A percentile compares a stretch with the other conserved stretches of the same genome.
Evolutionary conservation across 345 rosid species (phyloP).

Genomic region (Eucalyptus coolabah): DNA sequence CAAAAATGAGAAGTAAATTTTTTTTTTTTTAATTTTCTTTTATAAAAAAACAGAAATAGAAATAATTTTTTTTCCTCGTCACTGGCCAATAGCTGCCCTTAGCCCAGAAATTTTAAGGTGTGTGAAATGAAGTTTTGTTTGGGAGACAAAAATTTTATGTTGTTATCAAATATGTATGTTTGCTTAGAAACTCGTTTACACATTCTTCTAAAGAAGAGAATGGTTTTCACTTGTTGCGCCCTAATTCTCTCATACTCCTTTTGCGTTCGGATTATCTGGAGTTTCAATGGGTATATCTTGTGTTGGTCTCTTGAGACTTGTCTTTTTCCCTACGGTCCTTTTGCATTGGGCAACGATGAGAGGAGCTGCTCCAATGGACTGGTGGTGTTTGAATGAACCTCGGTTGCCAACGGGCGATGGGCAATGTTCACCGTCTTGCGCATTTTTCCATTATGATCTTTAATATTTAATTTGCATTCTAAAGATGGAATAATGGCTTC

Average conservation of each 20-base stretch:
- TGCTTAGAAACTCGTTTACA: accelerated
- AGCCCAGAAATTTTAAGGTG: no score
- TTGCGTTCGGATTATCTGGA: background rate
- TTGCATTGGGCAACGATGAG: background rate
- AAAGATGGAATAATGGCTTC: background rate
- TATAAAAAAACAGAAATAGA: no score
- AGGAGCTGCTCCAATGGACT: background rate
- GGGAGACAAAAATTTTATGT: no score
- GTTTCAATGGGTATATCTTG: background rate
- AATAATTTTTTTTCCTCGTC: no score
- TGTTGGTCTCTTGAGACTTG: background rate
- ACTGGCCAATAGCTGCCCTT: no score
- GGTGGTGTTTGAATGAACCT: background rate
- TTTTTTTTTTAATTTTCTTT: background rate
- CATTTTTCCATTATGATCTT: background rate
- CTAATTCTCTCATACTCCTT: background rate
- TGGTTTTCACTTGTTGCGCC: no score
- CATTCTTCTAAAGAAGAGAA: no score
- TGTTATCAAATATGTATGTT: no score
- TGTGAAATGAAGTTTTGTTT: no score
- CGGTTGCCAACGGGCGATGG: background rate
- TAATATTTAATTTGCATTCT: background rate
- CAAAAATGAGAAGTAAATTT: no score
- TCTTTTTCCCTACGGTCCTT: background rate
- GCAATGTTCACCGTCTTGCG: background rate